These are phyloP conservation scores for Amauroascus verrucosus DNA, from an alignment of 2,329 filamentous ascomycete genomes.

Conservation along the genomic window DNA sequence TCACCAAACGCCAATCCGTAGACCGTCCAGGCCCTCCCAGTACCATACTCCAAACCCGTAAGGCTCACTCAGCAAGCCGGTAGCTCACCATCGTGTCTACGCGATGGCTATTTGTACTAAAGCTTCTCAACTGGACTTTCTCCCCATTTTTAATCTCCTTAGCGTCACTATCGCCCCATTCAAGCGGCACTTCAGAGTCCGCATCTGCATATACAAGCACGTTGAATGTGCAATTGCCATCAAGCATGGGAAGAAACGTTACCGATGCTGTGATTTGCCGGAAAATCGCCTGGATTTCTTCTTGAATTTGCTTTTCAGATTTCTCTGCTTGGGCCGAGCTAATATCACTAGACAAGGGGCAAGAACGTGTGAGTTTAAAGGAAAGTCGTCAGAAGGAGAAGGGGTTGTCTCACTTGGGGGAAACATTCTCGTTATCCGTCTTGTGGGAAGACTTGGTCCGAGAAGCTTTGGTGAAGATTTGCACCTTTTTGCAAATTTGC, in stretches of 20 bases:
- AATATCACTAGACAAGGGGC: neutral
- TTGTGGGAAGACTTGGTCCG: conserved; percentile 41
- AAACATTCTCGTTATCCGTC: conserved; percentile 46
- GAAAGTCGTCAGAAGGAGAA: neutral
- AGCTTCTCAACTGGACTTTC: conserved; percentile 88
- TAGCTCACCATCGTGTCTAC: conserved; percentile 97
- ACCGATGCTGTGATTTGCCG: conserved; percentile 96
- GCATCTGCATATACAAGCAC: conserved; percentile 96
- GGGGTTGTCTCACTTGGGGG: conserved; percentile 39
- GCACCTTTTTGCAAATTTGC: no score
- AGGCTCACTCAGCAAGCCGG: conserved; percentile 32
- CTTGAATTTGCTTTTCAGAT: conserved; percentile 85
- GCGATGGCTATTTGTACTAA: conserved; percentile 87
- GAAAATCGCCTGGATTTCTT: conserved; percentile 93
- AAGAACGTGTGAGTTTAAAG: neutral
- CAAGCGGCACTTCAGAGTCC: conserved; percentile 89
- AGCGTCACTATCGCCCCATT: conserved; percentile 97
- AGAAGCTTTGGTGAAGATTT: conserved; percentile 46
- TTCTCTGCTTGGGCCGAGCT: conserved; percentile 48
- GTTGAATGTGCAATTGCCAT: conserved; percentile 96
- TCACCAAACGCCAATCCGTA: neutral
- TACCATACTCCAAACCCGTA: neutral
- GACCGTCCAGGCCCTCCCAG: neutral
- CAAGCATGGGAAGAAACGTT: conserved; percentile 87
- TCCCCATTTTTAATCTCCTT: conserved; percentile 94